A percentile compares a stretch with the other conserved stretches of the same genome.
Evolutionary conservation across 176 grass and related monocot species (phyloP).

Genomic region (Carex littledalei): DNA sequence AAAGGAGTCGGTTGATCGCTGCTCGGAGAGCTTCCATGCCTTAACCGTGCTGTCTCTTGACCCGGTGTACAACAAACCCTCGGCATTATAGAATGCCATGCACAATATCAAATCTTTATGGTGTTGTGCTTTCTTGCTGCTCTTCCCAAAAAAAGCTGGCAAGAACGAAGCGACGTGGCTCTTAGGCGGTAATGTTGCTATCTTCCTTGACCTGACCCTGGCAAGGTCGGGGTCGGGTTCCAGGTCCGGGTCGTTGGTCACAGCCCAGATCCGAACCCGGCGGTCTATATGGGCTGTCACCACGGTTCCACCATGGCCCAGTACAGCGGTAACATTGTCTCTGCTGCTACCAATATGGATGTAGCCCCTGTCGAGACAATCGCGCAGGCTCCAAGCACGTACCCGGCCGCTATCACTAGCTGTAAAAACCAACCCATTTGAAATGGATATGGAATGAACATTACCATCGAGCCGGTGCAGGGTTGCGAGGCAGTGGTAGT

Average conservation of each 20-base stretch:
- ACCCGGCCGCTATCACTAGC: constrained; percentile 76
- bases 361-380: constrained; percentile 64
- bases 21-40: constrained; percentile 63
- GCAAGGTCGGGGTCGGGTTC: constrained; percentile 18
- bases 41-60: constrained; percentile 70
- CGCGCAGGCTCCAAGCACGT: constrained; percentile 57
- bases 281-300: constrained; percentile 67
- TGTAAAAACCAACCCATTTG: constrained; percentile 61
- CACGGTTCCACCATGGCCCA: constrained; percentile 50
- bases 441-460: constrained; percentile 60
- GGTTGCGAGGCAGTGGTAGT: constrained; percentile 71
- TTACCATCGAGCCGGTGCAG: constrained; percentile 73
- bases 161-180: constrained; percentile 12
- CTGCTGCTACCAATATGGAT: constrained; percentile 54
- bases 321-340: constrained; percentile 29
- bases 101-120: constrained; percentile 64
- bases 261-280: constrained; percentile 59
- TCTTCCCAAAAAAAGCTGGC: background rate
- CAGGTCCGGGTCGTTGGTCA: constrained; percentile 39
- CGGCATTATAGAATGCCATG: constrained; percentile 55
- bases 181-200: constrained; percentile 48
- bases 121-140: constrained; percentile 19
- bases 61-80: constrained; percentile 63
- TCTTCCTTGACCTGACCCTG: constrained; percentile 57
- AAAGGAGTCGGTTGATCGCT: constrained; percentile 63